A percentile compares a stretch with the other conserved stretches of the same genome.
Conservation (phyloP, 139 green algal species). For the Nannochloris sp. region DNA sequence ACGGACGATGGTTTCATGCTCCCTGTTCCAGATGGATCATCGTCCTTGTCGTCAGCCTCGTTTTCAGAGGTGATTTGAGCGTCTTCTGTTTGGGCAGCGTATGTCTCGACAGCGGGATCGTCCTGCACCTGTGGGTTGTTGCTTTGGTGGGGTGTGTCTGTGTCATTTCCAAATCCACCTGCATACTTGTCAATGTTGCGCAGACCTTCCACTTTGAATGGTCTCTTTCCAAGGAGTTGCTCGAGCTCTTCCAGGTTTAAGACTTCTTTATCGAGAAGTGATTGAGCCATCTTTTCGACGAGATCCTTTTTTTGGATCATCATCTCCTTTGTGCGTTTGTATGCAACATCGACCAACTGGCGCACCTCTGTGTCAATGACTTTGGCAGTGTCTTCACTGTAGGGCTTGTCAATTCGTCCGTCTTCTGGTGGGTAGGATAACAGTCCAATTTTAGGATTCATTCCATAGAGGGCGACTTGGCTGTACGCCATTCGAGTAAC, state of each 20-base stretch:
- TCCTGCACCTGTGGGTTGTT: not conserved
- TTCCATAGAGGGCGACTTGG: conserved; percentile 88
- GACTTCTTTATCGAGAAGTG: conserved; percentile 59
- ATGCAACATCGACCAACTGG: conserved; percentile 67
- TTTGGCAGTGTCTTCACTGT: conserved; percentile 82
- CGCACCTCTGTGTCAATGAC: conserved; percentile 95
- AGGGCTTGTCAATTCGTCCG: conserved; percentile 88
- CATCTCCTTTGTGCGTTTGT: conserved; percentile 76
- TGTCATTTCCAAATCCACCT: conserved; percentile 27
- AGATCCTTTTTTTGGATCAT: conserved; percentile 69
- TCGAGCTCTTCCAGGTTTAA: conserved; percentile 82
- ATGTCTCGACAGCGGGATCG: not conserved
- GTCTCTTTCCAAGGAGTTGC: conserved; percentile 78
- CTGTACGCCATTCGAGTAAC: conserved; percentile 95
- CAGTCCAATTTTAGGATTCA: conserved; percentile 72
- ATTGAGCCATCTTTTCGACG: conserved; percentile 76
- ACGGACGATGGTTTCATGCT: not conserved
- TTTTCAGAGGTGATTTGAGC: not conserved
- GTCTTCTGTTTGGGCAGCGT: not conserved
- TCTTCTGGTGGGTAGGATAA: conserved; percentile 87
- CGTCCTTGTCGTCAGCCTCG: too few species aligned
- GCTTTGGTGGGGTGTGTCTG: not conserved
- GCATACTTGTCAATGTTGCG: conserved; percentile 95
- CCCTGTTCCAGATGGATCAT: not conserved
- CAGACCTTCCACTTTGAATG: conserved; percentile 72